Conservation (phyloP, 768 basidiomycete genomes). For the Suillus fuscotomentosus region DNA sequence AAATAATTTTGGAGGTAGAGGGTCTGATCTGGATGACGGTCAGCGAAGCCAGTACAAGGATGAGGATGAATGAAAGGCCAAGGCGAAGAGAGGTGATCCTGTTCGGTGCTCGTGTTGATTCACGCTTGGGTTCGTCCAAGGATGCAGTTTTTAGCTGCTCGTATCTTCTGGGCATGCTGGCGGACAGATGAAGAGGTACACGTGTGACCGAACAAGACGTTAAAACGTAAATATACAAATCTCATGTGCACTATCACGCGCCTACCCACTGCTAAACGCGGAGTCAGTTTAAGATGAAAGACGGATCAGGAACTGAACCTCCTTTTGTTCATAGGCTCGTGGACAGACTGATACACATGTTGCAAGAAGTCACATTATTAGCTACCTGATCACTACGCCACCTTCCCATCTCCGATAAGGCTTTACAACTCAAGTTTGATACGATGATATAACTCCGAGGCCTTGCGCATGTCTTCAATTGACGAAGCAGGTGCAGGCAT, state of each 20-base stretch:
- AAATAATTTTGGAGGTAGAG: neutral
- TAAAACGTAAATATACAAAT: neutral
- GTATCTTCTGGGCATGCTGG: conserved; percentile 22
- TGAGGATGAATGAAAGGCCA: conserved; percentile 9
- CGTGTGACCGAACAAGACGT: neutral
- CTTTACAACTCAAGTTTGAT: conserved; percentile 31
- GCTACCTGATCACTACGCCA: neutral
- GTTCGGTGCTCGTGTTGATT: neutral
- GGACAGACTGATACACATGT: neutral
- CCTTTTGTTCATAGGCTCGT: neutral
- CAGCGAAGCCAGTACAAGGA: conserved; percentile 14
- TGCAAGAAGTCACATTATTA: neutral
- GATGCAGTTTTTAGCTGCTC: conserved; percentile 12
- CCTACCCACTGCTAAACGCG: no score
- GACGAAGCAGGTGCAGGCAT: conserved; percentile 24
- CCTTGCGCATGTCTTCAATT: conserved; percentile 39
- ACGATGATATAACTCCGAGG: conserved; percentile 39
- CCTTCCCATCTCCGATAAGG: neutral
- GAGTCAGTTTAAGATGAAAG: neutral
- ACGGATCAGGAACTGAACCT: neutral
- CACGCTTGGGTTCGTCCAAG: neutral
- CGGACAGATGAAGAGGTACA: neutral
- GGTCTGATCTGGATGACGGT: conserved; percentile 9
- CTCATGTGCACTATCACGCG: neutral
- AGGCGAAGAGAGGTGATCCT: conserved; percentile 12